Evolutionary conservation across 2,329 filamentous ascomycete genomes (phyloP).

Genomic region (Pseudocercospora eumusae): DNA sequence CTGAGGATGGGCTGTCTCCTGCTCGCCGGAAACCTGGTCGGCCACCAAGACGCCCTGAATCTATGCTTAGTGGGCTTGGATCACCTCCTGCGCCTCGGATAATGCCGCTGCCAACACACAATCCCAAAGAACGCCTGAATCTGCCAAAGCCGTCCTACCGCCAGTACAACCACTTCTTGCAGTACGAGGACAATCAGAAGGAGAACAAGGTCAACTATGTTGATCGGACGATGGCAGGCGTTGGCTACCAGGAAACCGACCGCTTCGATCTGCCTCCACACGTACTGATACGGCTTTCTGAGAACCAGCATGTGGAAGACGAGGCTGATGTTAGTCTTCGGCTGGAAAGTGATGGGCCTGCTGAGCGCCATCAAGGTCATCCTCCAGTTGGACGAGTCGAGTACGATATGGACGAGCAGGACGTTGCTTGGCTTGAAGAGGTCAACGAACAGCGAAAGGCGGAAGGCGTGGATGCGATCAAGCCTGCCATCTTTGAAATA

Average conservation of each 20-base stretch:
- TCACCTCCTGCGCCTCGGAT: slow-evolving; percentile 65
- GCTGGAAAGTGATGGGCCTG: slow-evolving; percentile 57
- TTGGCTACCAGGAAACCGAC: slow-evolving; percentile 94
- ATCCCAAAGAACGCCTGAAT: slow-evolving; percentile 76
- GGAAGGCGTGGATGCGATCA: slow-evolving; percentile 77
- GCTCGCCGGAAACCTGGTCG: slow-evolving; percentile 62
- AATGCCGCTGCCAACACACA: slow-evolving; percentile 75
- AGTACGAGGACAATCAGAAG: slow-evolving; percentile 81
- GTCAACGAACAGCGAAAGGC: slow-evolving; percentile 76
- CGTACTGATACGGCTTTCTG: slow-evolving; percentile 64
- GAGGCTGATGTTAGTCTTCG: slow-evolving; percentile 56
- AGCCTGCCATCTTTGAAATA: slow-evolving; percentile 92
- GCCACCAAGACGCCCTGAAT: slow-evolving; percentile 63
- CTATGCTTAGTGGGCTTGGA: slow-evolving; percentile 61
- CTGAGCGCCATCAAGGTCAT: slow-evolving; percentile 55
- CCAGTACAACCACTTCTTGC: slow-evolving; percentile 73
- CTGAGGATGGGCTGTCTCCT: slow-evolving; percentile 18
- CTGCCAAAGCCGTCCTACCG: slow-evolving; percentile 74
- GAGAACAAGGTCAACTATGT: slow-evolving; percentile 83
- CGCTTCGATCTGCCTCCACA: slow-evolving; percentile 77
- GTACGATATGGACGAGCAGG: slow-evolving; percentile 99
- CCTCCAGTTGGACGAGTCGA: slow-evolving; percentile 75
- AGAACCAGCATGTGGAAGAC: slow-evolving; percentile 65
- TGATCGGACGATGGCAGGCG: slow-evolving; percentile 92
- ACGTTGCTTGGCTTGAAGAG: slow-evolving; percentile 90